Evolutionary conservation across 2,329 filamentous ascomycete species (phyloP), one percentile per base, ranked within the genome.

Genomic region (Zarea fungicola): DNA sequence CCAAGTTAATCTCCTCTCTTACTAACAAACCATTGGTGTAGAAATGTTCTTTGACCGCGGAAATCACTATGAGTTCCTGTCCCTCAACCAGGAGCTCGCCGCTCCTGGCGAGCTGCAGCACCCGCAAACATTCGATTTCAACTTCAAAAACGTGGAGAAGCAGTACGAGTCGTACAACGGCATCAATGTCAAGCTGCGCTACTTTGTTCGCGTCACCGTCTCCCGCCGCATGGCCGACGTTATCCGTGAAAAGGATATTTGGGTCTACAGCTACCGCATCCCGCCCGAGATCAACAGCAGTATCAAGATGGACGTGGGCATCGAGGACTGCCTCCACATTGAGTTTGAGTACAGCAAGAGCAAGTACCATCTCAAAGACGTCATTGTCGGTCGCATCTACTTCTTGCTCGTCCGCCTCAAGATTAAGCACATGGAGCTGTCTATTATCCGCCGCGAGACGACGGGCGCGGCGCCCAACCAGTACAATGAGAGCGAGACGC

Each of bases 1-100:
- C n/a, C n/a, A n/a, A n/a, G n/a, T n/a, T n/a, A n/a, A n/a, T n/a
- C n/a, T n/a, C n/a, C n/a, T n/a, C n/a, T n/a, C n/a, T n/a, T n/a
- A n/a, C n/a, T n/a, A n/a, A n/a, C n/a, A n/a, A n/a, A n/a, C n/a
- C n/a, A n/a, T n/a, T n/a, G n/a, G 14, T 8, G 31, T 54, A 95
- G 93, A 99, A 69, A 99, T 99, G 93, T 99, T 97, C 80, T 99
- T 96, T 70, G 93, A 99, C 69, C 89, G 93, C 64, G 92, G 92
- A 61, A 99, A 96, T 68, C 93, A 97, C 74, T 96, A 99, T 77
- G 93, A 99, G 72, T 99, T 99, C 71, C 85, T 99, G 52, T 96
- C 90, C 29, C 82, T 97, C 23, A 92, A 93, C 60, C 95, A 97
- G 71, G 93, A 99, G 72, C 84, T 99, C 34, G 93, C 93, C 16